Base-by-base conservation (phyloP, 495 filamentous ascomycete species). In the Neurospora terricola region DNA sequence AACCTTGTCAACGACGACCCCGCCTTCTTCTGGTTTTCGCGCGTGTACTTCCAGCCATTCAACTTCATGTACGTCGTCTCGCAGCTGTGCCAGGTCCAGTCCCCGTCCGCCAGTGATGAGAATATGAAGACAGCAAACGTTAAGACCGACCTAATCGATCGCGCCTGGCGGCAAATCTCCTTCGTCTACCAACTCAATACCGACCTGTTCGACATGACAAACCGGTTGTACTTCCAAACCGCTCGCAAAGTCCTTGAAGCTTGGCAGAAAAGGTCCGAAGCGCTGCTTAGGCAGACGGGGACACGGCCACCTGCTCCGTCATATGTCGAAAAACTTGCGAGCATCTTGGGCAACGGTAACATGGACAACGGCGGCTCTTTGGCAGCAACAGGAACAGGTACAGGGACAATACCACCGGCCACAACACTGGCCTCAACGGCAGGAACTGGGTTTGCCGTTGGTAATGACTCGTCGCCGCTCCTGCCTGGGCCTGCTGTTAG, bases 21-120 rank as follows among this genome's bases (percentile, higher is more conserved):
- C 38, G 83, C 85, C 27, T 85, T 86, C 73, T 73, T 82, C 23
- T 88, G 87, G 88, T 88, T 86, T 75, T 81, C 84, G 21, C 72
- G 81, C 27, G 75, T 81, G 10, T 83, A 88, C 73, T 86, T 88
- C 72, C 87, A 87, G 71, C 73, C 86, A 37, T 86, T 87, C 73
- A 78, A 86, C 18, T 87, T 88, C 72, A 81, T 86, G 69, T 89
- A 86, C 76, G 78, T 88, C 72, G 77, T 85, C 1, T 86, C 83
- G 39, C 86, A 89, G 72, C 82, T 90, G 27, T 82, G 83, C 42
- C 77, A 80, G 48, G 14, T 18, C 14, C 54, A 66, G 27, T 66
- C 54, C 6, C 54, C 23, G 54, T 36, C 54, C 6, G 54, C 27
- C 27, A 18, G 27, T 36, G 54, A 66, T 34, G 27, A 66, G 27